Conservation (phyloP, 495 filamentous ascomycete genomes). For the Poronia punctata region DNA sequence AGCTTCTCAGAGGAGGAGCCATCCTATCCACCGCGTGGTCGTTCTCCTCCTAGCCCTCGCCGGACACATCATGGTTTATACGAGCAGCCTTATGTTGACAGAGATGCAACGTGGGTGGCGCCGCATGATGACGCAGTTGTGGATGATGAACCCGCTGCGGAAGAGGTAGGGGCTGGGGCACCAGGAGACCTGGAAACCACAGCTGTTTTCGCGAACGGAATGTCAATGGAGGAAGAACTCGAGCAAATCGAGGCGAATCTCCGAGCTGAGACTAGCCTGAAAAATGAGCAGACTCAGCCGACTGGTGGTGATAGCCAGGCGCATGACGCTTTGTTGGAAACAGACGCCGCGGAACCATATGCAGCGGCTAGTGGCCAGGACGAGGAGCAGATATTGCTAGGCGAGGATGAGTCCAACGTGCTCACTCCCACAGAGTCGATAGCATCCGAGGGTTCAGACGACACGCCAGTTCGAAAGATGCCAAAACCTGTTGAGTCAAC, state of each 20-base stretch:
- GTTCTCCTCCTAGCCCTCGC: constrained; percentile 39
- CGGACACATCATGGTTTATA: constrained; percentile 31
- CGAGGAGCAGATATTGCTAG: constrained; percentile 6
- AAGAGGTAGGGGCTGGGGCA: constrained; percentile 16
- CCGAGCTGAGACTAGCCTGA: constrained; percentile 1
- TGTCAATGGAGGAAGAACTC: constrained; percentile 15
- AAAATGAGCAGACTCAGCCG: constrained; percentile 12
- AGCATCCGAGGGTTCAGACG: not conserved
- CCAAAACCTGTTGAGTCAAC: not conserved
- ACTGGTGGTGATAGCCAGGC: constrained; percentile 15
- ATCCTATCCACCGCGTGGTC: constrained; percentile 35
- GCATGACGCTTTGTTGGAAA: constrained; percentile 8
- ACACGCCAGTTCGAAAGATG: not conserved
- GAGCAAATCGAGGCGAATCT: constrained; percentile 13
- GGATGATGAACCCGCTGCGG: constrained; percentile 10
- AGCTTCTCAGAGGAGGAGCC: constrained; percentile 24
- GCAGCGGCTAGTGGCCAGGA: constrained; percentile 4
- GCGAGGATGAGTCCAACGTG: constrained; percentile 8
- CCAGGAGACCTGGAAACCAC: constrained; percentile 11
- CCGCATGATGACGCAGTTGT: constrained; percentile 17
- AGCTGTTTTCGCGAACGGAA: constrained; percentile 10
- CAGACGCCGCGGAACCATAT: constrained; percentile 3
- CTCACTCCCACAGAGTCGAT: constrained; percentile 1
- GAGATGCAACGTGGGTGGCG: constrained; percentile 17
- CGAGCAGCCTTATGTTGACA: constrained; percentile 13